A percentile compares a stretch with the other conserved stretches of the same genome.
Evolutionary conservation across 441 rosid species (phyloP).

Genomic region (Isatis lusitanica): DNA sequence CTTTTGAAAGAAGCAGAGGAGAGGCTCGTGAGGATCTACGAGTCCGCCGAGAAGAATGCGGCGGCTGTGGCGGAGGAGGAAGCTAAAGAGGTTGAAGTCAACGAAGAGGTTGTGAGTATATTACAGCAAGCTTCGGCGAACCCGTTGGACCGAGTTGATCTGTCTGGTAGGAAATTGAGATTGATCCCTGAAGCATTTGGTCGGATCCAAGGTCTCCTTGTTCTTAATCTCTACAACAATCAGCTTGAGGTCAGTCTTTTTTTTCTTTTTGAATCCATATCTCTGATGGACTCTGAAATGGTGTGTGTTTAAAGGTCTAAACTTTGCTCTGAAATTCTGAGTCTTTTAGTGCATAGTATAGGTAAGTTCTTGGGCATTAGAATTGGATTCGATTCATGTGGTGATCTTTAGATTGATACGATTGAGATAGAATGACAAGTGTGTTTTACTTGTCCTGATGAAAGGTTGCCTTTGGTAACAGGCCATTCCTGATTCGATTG

Average conservation of each 20-base stretch:
- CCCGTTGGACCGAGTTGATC: slow-evolving; percentile 59
- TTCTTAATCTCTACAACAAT: slow-evolving; percentile 69
- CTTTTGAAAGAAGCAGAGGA: slow-evolving; percentile 76
- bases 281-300: background rate
- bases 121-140: slow-evolving; percentile 54
- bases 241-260: slow-evolving; percentile 59
- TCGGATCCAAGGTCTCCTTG: slow-evolving; percentile 54
- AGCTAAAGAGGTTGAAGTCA: slow-evolving; percentile 39
- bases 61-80: slow-evolving; percentile 37
- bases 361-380: background rate
- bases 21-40: slow-evolving; percentile 68
- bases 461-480: slow-evolving; percentile 37
- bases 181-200: slow-evolving; percentile 86
- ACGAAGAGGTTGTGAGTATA: slow-evolving; percentile 61
- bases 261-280: background rate
- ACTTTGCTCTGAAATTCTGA: background rate
- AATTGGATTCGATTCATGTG: background rate
- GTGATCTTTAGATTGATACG: background rate
- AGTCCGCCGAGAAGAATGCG: slow-evolving; percentile 45
- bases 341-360: background rate
- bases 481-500: slow-evolving; percentile 80
- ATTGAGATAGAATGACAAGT: background rate
- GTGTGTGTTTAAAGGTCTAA: background rate
- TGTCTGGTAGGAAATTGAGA: slow-evolving; percentile 55
- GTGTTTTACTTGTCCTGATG: slow-evolving; percentile 8